Conservation (phyloP, 1,284 basidiomycete genomes). For the Serendipita sp. region DNA sequence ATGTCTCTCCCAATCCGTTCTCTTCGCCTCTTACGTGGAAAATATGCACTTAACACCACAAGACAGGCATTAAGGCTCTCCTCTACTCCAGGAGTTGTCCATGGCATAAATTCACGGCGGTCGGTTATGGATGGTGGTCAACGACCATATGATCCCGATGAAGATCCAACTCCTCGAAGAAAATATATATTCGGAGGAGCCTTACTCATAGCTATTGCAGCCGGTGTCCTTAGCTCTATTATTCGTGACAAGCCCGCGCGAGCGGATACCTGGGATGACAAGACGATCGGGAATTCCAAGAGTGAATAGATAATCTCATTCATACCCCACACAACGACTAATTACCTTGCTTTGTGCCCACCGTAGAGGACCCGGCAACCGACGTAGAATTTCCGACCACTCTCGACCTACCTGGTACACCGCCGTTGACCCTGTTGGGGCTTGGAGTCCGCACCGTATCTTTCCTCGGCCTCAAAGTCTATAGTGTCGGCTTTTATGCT, state of each 20-base stretch:
- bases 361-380: slow-evolving; percentile 52
- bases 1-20: too few species aligned
- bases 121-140: not conserved
- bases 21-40: too few species aligned
- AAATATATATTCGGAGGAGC: slow-evolving; percentile 1
- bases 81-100: too few species aligned
- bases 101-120: too few species aligned
- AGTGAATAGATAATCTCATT: not conserved
- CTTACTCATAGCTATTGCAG: not conserved
- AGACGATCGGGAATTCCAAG: not conserved
- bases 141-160: not conserved
- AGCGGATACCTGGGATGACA: not conserved
- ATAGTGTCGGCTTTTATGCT: slow-evolving; percentile 76
- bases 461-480: slow-evolving; percentile 20
- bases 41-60: too few species aligned
- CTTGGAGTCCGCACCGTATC: slow-evolving; percentile 67
- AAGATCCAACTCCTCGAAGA: not conserved
- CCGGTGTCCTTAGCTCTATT: not conserved
- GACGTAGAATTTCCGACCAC: slow-evolving; percentile 55
- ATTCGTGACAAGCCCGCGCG: not conserved
- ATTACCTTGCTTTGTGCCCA: not conserved
- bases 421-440: slow-evolving; percentile 52
- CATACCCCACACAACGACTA: not conserved
- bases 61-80: too few species aligned
- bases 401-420: slow-evolving; percentile 45